These are phyloP conservation scores for Podospora pseudopauciseta DNA, from an alignment of 495 filamentous ascomycete genomes.

Conservation along the genomic window DNA sequence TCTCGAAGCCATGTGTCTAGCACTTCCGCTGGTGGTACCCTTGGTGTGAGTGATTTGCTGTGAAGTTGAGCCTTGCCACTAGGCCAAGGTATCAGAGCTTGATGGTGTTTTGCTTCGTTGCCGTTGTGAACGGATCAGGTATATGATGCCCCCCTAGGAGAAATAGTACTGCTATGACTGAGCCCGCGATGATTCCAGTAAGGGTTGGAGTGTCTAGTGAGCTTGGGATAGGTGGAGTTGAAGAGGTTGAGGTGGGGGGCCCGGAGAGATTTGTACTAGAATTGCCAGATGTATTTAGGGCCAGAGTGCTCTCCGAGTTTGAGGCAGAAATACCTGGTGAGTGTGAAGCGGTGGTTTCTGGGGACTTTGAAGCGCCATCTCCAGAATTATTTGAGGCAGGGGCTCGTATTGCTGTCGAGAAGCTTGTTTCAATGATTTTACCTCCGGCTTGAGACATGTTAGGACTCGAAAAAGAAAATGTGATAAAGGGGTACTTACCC, in stretches of 20 bases:
- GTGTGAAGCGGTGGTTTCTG: neutral
- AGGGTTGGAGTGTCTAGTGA: neutral
- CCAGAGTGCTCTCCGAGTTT: neutral
- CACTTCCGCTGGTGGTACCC: neutral
- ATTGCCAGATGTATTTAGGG: neutral
- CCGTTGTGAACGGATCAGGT: neutral
- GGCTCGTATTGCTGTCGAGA: neutral
- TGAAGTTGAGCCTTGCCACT: neutral
- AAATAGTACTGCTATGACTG: neutral
- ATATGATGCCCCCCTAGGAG: neutral
- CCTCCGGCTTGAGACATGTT: neutral
- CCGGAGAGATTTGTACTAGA: neutral
- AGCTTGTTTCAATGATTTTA: neutral
- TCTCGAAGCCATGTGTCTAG: neutral
- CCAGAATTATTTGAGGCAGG: neutral
- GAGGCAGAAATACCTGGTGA: neutral
- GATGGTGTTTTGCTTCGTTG: neutral
- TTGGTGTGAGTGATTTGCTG: neutral
- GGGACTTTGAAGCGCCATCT: neutral
- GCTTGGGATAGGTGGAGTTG: neutral
- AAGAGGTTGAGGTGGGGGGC: neutral
- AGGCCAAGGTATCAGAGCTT: neutral
- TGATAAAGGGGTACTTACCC: neutral
- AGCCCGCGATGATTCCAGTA: neutral
- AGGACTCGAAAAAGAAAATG: neutral